A percentile compares a stretch with the other conserved stretches of the same genome.
These are phyloP conservation scores for Fusarium compactum DNA, from an alignment of 2,329 filamentous ascomycete species.

Conservation along the genomic window DNA sequence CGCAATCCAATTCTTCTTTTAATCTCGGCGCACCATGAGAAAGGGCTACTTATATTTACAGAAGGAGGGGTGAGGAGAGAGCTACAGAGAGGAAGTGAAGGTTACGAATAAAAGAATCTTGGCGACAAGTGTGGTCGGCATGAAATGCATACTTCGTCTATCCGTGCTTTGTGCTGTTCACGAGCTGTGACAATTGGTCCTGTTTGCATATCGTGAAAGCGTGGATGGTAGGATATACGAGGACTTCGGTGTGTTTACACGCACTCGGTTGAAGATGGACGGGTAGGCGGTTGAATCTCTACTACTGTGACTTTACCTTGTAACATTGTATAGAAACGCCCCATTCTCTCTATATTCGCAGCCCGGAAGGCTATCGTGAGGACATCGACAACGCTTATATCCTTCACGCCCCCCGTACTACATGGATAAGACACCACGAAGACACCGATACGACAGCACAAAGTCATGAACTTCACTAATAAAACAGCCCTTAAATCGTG, in stretches of 20 bases:
- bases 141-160: conserved; percentile 9
- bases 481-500: not conserved
- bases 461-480: not conserved
- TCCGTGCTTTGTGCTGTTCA: conserved; percentile 7
- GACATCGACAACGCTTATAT: not conserved
- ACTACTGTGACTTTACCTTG: conserved; percentile 46
- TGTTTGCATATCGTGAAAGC: conserved; percentile 4
- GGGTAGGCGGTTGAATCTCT: conserved; percentile 28
- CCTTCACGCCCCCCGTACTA: not conserved
- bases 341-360: conserved; percentile 20
- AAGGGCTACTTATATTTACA: conserved; percentile 33
- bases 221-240: not conserved
- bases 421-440: not conserved
- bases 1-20: conserved; percentile 27
- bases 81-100: conserved; percentile 9
- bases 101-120: conserved; percentile 34
- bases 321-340: conserved; percentile 55
- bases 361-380: not conserved
- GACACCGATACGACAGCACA: not conserved
- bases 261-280: conserved; percentile 11
- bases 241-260: not conserved
- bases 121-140: conserved; percentile 19
- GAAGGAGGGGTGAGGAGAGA: conserved; percentile 20
- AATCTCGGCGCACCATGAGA: conserved; percentile 42
- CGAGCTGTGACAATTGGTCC: conserved; percentile 7